These are phyloP conservation scores for Heliosperma pusillum DNA, from an alignment of 148 eudicot genomes.

Conservation along the genomic window DNA sequence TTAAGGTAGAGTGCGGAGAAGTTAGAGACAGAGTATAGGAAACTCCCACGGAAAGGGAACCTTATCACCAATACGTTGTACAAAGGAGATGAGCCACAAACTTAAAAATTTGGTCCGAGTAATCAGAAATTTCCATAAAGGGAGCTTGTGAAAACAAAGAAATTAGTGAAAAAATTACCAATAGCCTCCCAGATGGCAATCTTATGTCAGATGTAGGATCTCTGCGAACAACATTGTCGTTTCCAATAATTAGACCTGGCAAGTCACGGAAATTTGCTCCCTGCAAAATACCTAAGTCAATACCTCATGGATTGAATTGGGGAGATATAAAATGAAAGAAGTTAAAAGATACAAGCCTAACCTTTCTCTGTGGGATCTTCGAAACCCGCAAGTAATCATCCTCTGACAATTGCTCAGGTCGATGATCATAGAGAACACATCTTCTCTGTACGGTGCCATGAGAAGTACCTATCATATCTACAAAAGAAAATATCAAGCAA, in stretches of 20 bases:
- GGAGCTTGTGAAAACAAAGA: neutral
- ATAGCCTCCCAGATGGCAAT: constrained; percentile 52
- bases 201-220: constrained; percentile 30
- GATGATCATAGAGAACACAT: constrained; percentile 43
- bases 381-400: constrained; percentile 51
- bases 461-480: constrained; percentile 40
- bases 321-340: neutral
- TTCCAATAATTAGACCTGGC: constrained; percentile 46
- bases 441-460: constrained; percentile 9
- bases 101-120: neutral
- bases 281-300: constrained; percentile 26
- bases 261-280: constrained; percentile 64
- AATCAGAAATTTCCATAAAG: neutral
- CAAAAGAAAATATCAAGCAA: neutral
- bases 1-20: neutral
- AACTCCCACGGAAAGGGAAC: neutral
- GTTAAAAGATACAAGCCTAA: constrained; percentile 10
- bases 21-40: neutral
- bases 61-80: too few species aligned
- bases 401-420: constrained; percentile 34
- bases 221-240: constrained; percentile 42
- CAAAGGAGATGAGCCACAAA: neutral
- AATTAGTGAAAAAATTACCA: constrained; percentile 32
- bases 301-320: constrained; percentile 2
- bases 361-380: constrained; percentile 48